Evolutionary conservation across 257 asterid species (phyloP).

Genomic region (Thymus quinquecostatus): DNA sequence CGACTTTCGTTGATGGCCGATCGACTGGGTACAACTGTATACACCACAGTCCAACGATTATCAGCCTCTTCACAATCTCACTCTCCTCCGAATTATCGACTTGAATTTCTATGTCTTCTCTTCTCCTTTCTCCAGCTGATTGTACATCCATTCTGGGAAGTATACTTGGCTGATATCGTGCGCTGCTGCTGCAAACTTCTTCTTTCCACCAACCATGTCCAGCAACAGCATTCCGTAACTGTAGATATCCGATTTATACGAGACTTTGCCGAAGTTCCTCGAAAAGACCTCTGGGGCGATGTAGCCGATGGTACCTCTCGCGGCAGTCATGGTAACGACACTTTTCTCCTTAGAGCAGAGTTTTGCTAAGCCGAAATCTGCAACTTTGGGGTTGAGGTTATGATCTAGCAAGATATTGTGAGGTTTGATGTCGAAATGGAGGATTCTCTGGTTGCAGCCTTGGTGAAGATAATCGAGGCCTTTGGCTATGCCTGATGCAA

Average conservation of each 20-base stretch:
- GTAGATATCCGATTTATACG: conserved; percentile 69
- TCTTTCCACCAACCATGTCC: conserved; percentile 70
- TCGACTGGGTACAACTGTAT: conserved; percentile 82
- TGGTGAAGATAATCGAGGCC: conserved; percentile 78
- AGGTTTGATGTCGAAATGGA: conserved; percentile 73
- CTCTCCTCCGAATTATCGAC: conserved; percentile 55
- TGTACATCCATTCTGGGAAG: conserved; percentile 80
- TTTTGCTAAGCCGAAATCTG: conserved; percentile 78
- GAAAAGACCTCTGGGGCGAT: conserved; percentile 83
- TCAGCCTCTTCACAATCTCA: conserved; percentile 54
- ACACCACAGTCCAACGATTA: conserved; percentile 81
- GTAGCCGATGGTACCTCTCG: conserved; percentile 78
- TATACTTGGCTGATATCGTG: conserved; percentile 49
- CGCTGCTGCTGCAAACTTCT: conserved; percentile 32
- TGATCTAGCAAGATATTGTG: conserved; percentile 71
- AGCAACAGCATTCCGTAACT: conserved; percentile 79
- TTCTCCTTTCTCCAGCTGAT: conserved; percentile 70
- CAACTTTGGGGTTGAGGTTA: conserved; percentile 63
- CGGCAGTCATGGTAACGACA: conserved; percentile 67
- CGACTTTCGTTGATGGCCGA: conserved; percentile 72
- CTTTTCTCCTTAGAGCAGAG: conserved; percentile 67
- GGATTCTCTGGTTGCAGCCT: conserved; percentile 74
- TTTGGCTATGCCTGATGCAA: conserved; percentile 62
- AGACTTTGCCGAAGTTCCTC: conserved; percentile 71
- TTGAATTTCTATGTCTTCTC: conserved; percentile 55